phyloP scores from a whole-genome alignment of 2,329 filamentous ascomycete species.

The Colletotrichum higginsianum region DNA sequence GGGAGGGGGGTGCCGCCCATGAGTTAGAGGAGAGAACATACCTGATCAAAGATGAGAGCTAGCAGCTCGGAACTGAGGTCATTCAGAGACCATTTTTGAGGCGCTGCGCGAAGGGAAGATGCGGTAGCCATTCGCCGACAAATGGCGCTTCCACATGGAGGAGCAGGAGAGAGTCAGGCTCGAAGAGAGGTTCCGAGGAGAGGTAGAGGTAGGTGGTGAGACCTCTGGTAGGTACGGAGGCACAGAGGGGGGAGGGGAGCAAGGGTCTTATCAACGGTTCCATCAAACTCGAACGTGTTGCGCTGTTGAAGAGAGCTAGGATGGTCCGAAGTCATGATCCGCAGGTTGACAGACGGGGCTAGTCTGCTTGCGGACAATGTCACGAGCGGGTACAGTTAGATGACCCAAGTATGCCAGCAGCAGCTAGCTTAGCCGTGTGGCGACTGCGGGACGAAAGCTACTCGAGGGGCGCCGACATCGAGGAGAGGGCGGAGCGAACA shows the following conservation, averaged over 20 bases:
- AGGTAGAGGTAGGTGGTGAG: conserved; percentile 8
- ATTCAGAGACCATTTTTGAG: conserved; percentile 49
- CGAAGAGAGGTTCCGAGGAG: conserved; percentile 19
- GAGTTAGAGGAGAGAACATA: conserved; percentile 44
- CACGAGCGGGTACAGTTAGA: conserved; percentile 42
- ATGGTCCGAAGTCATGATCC: conserved; percentile 44
- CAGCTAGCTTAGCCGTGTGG: conserved; percentile 31
- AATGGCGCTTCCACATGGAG: conserved; percentile 40
- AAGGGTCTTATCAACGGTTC: conserved; percentile 41
- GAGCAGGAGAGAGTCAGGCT: conserved; percentile 36
- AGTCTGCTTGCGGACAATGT: conserved; percentile 44
- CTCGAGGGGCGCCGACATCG: conserved; percentile 20
- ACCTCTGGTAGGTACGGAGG: conserved; percentile 18
- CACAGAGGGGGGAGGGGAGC: conserved; percentile 6
- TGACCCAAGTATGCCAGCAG: conserved; percentile 37
- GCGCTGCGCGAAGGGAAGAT: conserved; percentile 39
- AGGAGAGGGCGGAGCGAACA: conserved; percentile 22
- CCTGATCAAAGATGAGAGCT: conserved; percentile 59
- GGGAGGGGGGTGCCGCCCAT: not conserved
- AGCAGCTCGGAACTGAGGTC: conserved; percentile 61
- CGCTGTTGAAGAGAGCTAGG: conserved; percentile 37
- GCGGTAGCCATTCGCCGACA: conserved; percentile 46
- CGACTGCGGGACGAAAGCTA: conserved; percentile 36
- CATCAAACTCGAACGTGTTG: conserved; percentile 32
- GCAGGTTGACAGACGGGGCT: conserved; percentile 43